A percentile compares a stretch with the other conserved stretches of the same genome.
Conservation (phyloP, 345 rosid species). For the Punica granatum region DNA sequence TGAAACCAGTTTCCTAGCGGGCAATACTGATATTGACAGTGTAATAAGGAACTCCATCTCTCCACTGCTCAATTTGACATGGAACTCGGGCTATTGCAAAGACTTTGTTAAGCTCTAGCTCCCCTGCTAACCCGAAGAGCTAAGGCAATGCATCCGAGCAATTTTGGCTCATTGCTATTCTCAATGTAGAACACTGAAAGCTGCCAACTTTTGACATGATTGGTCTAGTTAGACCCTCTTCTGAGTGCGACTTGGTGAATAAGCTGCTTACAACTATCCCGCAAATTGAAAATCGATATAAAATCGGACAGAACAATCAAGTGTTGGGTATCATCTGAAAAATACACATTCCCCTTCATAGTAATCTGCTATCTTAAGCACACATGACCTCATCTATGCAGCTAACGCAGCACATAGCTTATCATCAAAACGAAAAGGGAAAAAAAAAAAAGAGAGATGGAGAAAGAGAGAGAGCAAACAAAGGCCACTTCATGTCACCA, state of each 20-base stretch:
- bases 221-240: background rate
- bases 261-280: background rate
- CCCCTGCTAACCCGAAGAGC: background rate
- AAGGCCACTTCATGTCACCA: no score
- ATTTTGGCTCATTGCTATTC: background rate
- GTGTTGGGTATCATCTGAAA: background rate
- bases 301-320: background rate
- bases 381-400: background rate
- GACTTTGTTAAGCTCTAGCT: background rate
- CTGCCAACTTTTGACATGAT: background rate
- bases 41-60: background rate
- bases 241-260: background rate
- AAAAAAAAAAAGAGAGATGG: no score
- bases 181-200: background rate
- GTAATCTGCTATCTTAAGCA: background rate
- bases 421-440: no score
- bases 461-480: no score
- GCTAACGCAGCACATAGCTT: background rate
- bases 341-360: background rate
- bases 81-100: background rate
- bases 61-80: background rate
- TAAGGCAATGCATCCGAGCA: background rate
- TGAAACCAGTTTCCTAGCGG: background rate
- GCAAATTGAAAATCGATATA: background rate
- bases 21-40: background rate